Percentiles rank a stretch among this genome's conserved stretches.
phyloP scores from a whole-genome alignment of 164 flowering plant genomes.

The Liriodendron chinense region DNA sequence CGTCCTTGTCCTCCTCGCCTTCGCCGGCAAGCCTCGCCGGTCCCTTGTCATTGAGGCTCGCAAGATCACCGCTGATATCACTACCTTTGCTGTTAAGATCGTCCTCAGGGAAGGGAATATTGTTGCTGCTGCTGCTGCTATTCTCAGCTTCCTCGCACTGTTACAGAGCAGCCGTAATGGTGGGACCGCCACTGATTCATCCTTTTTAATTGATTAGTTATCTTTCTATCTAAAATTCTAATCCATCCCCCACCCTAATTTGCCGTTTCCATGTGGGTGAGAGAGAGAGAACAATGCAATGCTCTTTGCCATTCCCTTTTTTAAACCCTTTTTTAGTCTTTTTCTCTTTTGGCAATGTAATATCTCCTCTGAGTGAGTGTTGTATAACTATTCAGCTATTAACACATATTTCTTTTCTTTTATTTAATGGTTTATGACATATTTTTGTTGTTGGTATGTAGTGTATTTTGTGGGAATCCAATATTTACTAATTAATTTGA shows the following conservation, averaged over 20 bases:
- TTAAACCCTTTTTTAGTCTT: no score
- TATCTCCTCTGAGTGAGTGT: no score
- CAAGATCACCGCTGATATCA: conserved; percentile 61
- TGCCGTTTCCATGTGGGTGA: no score
- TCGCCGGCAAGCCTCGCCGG: conserved; percentile 60
- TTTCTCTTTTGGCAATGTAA: no score
- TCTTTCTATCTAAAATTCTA: not conserved
- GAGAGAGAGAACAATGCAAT: no score
- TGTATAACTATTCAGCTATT: no score
- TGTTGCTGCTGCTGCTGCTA: conserved; percentile 39
- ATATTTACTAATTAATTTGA: no score
- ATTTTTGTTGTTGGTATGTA: no score
- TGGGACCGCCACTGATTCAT: not conserved
- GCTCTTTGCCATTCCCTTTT: no score
- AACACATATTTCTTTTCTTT: no score
- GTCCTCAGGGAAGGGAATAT: conserved; percentile 38
- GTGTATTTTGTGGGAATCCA: no score
- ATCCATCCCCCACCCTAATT: not conserved
- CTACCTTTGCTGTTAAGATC: conserved; percentile 33
- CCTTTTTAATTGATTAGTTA: not conserved
- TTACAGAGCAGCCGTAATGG: not conserved
- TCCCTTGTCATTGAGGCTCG: conserved; percentile 54
- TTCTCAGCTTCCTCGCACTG: conserved; percentile 34
- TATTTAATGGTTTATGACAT: no score
- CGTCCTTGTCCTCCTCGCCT: conserved; percentile 62